Percentiles rank a stretch among this genome's conserved stretches.
Conservation (phyloP, 306 rosid species). For the Parietaria judaica region DNA sequence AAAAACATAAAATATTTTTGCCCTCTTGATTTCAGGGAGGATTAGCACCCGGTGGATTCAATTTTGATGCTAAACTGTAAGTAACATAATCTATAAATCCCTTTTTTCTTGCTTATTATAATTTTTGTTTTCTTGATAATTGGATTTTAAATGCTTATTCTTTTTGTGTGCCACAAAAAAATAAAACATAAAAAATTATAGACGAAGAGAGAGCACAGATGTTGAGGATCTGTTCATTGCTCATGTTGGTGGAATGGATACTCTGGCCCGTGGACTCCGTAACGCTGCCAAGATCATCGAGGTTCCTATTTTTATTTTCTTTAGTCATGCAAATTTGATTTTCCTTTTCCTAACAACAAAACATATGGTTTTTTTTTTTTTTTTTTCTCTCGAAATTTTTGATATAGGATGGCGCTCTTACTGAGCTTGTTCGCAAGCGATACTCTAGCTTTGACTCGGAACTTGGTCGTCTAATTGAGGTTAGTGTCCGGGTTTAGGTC, state of each 20-base stretch:
- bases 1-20: not conserved
- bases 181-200: constrained; percentile 10
- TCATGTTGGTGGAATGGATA: constrained; percentile 80
- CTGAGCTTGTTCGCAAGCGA: constrained; percentile 74
- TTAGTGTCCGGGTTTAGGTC: constrained; percentile 13
- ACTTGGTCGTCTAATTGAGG: constrained; percentile 74
- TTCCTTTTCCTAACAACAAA: not conserved
- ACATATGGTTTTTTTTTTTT: not conserved
- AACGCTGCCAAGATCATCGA: constrained; percentile 69
- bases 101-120: not conserved
- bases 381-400: not conserved
- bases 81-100: constrained; percentile 20
- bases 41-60: constrained; percentile 96
- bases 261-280: constrained; percentile 83
- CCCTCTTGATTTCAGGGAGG: constrained; percentile 47
- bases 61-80: constrained; percentile 91
- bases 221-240: constrained; percentile 95
- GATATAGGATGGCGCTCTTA: constrained; percentile 65
- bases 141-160: not conserved
- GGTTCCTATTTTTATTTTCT: constrained; percentile 24
- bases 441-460: constrained; percentile 77
- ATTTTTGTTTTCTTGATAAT: not conserved
- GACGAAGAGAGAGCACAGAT: constrained; percentile 96
- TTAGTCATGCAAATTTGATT: not conserved
- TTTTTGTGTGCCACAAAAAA: not conserved